Evolutionary conservation across 768 basidiomycete genomes (phyloP).

Genomic region (Tylopilus sp.): DNA sequence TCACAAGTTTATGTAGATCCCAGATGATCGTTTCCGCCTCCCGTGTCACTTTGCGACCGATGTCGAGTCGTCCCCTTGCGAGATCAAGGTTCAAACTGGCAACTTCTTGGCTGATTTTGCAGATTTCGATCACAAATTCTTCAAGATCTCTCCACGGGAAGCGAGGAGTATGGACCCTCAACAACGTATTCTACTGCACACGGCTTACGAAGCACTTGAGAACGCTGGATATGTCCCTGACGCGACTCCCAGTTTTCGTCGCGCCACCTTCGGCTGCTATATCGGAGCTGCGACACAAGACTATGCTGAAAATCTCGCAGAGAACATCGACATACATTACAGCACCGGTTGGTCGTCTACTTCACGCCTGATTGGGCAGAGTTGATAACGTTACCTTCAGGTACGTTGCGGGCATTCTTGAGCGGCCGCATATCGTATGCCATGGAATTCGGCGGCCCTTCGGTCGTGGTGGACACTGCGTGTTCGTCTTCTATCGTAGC

Average conservation of each 20-base stretch:
- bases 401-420: slow-evolving; percentile 65
- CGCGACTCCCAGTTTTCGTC: slow-evolving; percentile 46
- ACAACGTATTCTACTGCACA: slow-evolving; percentile 63
- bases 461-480: slow-evolving; percentile 68
- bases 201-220: slow-evolving; percentile 66
- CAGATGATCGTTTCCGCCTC: slow-evolving; percentile 52
- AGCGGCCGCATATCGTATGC: slow-evolving; percentile 71
- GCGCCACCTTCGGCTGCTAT: slow-evolving; percentile 59
- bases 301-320: slow-evolving; percentile 60
- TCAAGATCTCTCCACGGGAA: slow-evolving; percentile 71
- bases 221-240: slow-evolving; percentile 67
- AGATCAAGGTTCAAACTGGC: slow-evolving; percentile 51
- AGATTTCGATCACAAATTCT: slow-evolving; percentile 67
- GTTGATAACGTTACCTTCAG: slow-evolving; percentile 24
- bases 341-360: slow-evolving; percentile 48
- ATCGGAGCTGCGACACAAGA: slow-evolving; percentile 70
- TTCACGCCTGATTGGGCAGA: not conserved
- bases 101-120: slow-evolving; percentile 61
- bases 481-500: slow-evolving; percentile 72
- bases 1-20: slow-evolving; percentile 45
- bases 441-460: slow-evolving; percentile 66
- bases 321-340: slow-evolving; percentile 68
- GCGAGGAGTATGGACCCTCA: slow-evolving; percentile 77
- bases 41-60: slow-evolving; percentile 33
- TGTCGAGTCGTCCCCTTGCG: slow-evolving; percentile 32